A percentile compares a stretch with the other conserved stretches of the same genome.
Conservation (phyloP, 1,284 basidiomycete genomes). For the Cystobasidium slooffiae region DNA sequence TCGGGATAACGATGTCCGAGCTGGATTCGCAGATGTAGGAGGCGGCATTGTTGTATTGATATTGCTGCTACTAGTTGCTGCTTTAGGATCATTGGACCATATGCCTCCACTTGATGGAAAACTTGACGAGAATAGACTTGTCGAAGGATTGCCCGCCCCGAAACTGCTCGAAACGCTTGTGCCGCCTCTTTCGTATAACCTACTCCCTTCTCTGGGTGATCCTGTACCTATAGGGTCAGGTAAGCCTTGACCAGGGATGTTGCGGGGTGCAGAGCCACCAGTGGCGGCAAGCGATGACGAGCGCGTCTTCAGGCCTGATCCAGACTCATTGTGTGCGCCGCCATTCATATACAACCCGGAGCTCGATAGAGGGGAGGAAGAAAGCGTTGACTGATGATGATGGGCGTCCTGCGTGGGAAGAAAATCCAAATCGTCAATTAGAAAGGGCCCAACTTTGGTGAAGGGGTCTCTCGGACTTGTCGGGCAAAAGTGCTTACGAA, state of each 20-base stretch:
- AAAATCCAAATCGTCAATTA: not conserved
- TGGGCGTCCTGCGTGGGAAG: not conserved
- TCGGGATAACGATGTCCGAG: slow-evolving; percentile 17
- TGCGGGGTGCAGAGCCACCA: slow-evolving; percentile 4
- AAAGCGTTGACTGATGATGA: not conserved
- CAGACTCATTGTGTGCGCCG: not conserved
- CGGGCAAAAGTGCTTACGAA: slow-evolving; percentile 7
- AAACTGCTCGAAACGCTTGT: slow-evolving; percentile 23
- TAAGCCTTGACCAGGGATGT: not conserved
- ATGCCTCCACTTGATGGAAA: slow-evolving; percentile 36
- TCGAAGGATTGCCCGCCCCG: not conserved
- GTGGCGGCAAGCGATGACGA: slow-evolving; percentile 16
- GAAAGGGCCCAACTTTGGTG: not conserved
- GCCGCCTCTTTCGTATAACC: slow-evolving; percentile 35
- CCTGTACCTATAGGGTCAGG: slow-evolving; percentile 26
- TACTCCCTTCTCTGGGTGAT: slow-evolving; percentile 30
- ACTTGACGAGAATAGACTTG: slow-evolving; percentile 34
- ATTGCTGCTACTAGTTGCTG: not conserved
- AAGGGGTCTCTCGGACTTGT: not conserved
- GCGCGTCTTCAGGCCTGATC: slow-evolving; percentile 1
- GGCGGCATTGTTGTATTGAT: slow-evolving; percentile 24
- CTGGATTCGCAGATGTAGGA: slow-evolving; percentile 19
- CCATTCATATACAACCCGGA: slow-evolving; percentile 10
- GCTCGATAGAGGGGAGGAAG: slow-evolving; percentile 17
- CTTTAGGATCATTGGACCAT: slow-evolving; percentile 26